Conservation (phyloP, 192 early-diverging fungal species). For the Gonapodya sp. region DNA sequence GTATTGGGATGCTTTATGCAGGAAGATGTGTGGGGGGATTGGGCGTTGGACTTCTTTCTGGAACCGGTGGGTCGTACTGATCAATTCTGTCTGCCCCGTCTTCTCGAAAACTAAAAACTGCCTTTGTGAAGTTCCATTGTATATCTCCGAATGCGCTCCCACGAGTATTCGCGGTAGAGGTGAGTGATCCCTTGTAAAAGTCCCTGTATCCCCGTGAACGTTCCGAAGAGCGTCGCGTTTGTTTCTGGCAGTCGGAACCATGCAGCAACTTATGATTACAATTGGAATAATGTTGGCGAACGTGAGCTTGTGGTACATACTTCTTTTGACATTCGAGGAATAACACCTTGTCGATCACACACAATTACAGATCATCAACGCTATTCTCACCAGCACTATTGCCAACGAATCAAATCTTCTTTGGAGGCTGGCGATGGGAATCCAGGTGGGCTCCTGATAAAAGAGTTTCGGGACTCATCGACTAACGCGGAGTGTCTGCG, state of each 20-base stretch:
- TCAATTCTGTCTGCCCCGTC: no score
- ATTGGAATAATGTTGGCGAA: slow-evolving; percentile 59
- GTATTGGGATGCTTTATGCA: not conserved
- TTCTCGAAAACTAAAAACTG: no score
- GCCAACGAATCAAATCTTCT: slow-evolving; percentile 29
- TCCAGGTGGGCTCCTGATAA: no score
- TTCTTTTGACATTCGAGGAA: no score
- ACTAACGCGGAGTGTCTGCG: no score
- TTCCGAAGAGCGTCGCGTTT: no score
- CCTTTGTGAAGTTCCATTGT: not conserved
- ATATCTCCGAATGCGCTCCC: not conserved
- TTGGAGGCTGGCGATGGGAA: slow-evolving; percentile 74
- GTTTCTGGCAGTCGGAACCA: not conserved
- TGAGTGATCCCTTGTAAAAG: no score
- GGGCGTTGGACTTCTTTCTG: not conserved
- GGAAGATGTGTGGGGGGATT: not conserved
- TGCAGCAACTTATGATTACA: slow-evolving; percentile 78
- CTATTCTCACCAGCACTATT: slow-evolving; percentile 27
- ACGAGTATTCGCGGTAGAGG: not conserved
- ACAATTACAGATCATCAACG: slow-evolving; percentile 13
- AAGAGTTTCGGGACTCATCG: no score
- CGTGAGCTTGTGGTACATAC: not conserved
- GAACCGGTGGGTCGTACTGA: no score
- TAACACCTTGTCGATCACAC: no score
- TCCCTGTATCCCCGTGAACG: no score